Percentiles rank a stretch among this genome's conserved stretches.
Conservation (phyloP, 1,284 basidiomycete species). For the Ustilago crameri region DNA sequence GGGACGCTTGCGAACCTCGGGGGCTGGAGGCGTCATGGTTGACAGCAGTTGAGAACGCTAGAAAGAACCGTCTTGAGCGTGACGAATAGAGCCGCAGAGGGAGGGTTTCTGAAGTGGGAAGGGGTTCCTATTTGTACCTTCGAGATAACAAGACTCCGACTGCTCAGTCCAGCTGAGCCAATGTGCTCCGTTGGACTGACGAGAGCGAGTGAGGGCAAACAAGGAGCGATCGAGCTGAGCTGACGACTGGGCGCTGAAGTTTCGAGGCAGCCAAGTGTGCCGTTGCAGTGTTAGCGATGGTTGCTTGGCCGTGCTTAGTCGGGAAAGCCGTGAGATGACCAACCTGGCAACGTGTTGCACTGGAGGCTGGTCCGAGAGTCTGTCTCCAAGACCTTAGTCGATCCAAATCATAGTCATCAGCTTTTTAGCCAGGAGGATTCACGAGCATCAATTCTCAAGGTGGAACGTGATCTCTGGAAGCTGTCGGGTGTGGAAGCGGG, state of each 20-base stretch:
- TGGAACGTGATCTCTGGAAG: neutral
- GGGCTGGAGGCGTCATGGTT: conserved; percentile 15
- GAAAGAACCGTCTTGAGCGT: neutral
- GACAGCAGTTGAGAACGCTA: neutral
- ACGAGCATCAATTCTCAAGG: neutral
- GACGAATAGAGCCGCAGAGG: neutral
- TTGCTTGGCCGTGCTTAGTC: neutral
- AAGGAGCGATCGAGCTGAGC: too few relatives aligned
- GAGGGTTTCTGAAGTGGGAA: neutral
- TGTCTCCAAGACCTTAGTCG: too few relatives aligned
- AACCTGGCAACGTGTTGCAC: neutral
- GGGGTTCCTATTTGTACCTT: neutral
- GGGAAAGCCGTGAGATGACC: neutral
- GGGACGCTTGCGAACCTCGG: conserved; percentile 27
- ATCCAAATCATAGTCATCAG: too few relatives aligned
- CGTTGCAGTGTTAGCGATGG: too few relatives aligned
- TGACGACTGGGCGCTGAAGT: too few relatives aligned
- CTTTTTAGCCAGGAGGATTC: neutral
- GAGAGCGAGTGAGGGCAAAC: too few relatives aligned
- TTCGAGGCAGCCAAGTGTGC: too few relatives aligned
- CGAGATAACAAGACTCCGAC: neutral
- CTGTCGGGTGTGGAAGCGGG: too few relatives aligned
- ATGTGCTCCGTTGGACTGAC: too few relatives aligned
- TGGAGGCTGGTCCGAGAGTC: neutral
- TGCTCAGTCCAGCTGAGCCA: too few relatives aligned